Conservation (phyloP, 2,329 filamentous ascomycete species). For the Aspergillus hiratsukae region DNA sequence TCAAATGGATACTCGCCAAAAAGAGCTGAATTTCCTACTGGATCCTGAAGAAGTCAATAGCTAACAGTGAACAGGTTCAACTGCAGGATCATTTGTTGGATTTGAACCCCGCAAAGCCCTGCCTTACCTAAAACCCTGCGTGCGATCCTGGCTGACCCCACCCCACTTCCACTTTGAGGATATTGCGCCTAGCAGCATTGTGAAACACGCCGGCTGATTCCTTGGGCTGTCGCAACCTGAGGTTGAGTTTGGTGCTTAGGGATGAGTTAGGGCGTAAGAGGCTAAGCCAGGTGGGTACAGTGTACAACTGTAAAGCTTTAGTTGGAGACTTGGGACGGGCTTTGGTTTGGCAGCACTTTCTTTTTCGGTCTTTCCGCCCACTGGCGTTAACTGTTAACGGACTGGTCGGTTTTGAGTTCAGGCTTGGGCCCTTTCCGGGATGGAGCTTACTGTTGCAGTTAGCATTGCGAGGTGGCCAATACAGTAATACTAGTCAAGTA, state of each 20-base stretch:
- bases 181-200: conserved; percentile 22
- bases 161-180: conserved; percentile 28
- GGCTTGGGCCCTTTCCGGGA: not conserved
- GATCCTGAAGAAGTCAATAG: too few relatives aligned
- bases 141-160: conserved; percentile 28
- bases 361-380: not conserved
- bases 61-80: not conserved
- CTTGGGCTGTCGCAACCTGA: not conserved
- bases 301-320: too few relatives aligned
- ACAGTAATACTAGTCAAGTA: not conserved
- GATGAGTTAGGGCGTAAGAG: not conserved
- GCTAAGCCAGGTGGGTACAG: too few relatives aligned
- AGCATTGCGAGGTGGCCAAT: not conserved
- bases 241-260: not conserved
- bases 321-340: not conserved
- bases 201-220: conserved; percentile 25
- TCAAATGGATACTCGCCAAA: not conserved
- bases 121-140: conserved; percentile 23
- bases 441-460: not conserved
- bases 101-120: conserved; percentile 23
- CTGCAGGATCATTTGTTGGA: not conserved
- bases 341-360: not conserved
- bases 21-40: not conserved
- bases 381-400: not conserved
- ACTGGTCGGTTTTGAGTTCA: not conserved